phyloP scores from a whole-genome alignment of 2,329 filamentous ascomycete genomes.

The Metarhizium guizhouense region DNA sequence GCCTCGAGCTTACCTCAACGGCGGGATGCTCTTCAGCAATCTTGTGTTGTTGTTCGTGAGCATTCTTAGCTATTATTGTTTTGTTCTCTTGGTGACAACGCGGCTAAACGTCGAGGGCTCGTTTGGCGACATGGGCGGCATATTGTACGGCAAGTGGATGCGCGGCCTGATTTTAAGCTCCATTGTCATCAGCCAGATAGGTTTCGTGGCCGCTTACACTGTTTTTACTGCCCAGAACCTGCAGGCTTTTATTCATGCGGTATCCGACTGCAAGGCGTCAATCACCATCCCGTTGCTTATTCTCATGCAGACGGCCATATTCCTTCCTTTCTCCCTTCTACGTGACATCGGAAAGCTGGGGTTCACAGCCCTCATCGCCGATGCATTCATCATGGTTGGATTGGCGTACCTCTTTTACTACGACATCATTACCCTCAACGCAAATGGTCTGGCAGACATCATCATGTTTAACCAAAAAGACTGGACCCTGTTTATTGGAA shows the following conservation, averaged over 20 bases:
- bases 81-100: slow-evolving; percentile 84
- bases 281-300: slow-evolving; percentile 88
- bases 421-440: slow-evolving; percentile 74
- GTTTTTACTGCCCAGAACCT: slow-evolving; percentile 95
- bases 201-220: slow-evolving; percentile 90
- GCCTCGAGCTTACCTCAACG: slow-evolving; percentile 87
- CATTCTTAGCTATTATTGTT: slow-evolving; percentile 89
- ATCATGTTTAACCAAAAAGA: slow-evolving; percentile 80
- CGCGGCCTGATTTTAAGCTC: slow-evolving; percentile 78
- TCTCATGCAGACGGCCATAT: slow-evolving; percentile 89
- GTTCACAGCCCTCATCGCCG: slow-evolving; percentile 86
- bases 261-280: slow-evolving; percentile 75
- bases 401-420: slow-evolving; percentile 94
- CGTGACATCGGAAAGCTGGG: slow-evolving; percentile 96
- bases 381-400: slow-evolving; percentile 88
- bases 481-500: slow-evolving; percentile 98
- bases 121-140: slow-evolving; percentile 92
- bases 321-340: slow-evolving; percentile 86
- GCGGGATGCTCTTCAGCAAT: slow-evolving; percentile 95
- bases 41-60: slow-evolving; percentile 81
- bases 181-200: slow-evolving; percentile 91
- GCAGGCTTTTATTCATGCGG: slow-evolving; percentile 87
- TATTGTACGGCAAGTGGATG: slow-evolving; percentile 87
- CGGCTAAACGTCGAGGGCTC: slow-evolving; percentile 83
- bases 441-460: slow-evolving; percentile 74